Base-by-base conservation (phyloP, 2,329 filamentous ascomycete species). In the Xylariomycetidae sp. region DNA sequence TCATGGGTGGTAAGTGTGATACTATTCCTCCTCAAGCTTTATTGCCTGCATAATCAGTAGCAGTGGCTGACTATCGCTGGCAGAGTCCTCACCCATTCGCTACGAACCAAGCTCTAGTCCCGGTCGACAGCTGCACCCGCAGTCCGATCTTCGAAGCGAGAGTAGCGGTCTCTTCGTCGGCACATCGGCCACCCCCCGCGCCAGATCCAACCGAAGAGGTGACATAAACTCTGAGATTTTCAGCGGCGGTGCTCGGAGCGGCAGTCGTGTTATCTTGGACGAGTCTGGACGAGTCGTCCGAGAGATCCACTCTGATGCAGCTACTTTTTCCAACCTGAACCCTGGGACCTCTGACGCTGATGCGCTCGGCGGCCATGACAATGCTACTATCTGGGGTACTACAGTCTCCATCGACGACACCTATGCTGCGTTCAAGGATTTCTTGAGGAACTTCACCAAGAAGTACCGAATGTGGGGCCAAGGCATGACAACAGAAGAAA, bases 381-480 rank as follows among this genome's bases (percentile, higher is more conserved):
- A 83, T 36, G 80, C 84, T 47, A 78, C 94, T 37, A 90, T 98
- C 44, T 98, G 92, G 92, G 92, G 92, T 59, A 98, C 92, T 27
- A 97, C 94, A 25, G 86, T 98, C 31, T 95, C 90, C 5, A 84
- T 98, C 33, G 80, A 87, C 40, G 89, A 97, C 57, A 88, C 88
- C 0, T 85, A 94, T 59, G 77, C 80, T 32, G 73, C 82, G 0
- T 94, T 96, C 69, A 90, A 92, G 54, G 88, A 92, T 44, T 98
- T 98, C 53, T 68, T 98, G 17, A 79, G 81, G 56, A 94, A 94
- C 57, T 98, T 92, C 51, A 87, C 88, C 40, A 82, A 79, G 48
- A 96, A 96, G 62, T 97, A 98, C 55, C 86, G 92, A 43, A 78
- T 97, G 76, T 92, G 90, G 66, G 77, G 80, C 15, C 87, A 95